phyloP scores from a whole-genome alignment of 768 basidiomycete species.

The Lepiota brunneoincarnata region DNA sequence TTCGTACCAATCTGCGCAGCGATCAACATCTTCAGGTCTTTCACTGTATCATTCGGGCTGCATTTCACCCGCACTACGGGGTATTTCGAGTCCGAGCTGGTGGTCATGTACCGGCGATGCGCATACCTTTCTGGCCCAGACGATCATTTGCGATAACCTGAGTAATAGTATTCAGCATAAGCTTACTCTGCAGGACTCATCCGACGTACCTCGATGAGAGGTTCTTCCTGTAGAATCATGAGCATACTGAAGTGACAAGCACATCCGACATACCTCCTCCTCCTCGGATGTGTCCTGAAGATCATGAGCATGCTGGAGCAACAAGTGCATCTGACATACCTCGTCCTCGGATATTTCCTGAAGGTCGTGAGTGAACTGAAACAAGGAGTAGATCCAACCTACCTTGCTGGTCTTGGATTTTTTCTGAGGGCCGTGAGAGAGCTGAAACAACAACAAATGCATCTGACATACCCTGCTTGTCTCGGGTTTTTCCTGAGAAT shows the following conservation, averaged over 20 bases:
- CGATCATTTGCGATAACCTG: constrained; percentile 96
- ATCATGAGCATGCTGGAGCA: constrained; percentile 15
- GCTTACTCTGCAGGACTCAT: neutral
- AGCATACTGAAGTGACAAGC: constrained; percentile 6
- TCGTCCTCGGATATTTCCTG: too few relatives aligned
- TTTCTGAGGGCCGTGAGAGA: too few relatives aligned
- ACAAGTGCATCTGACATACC: neutral
- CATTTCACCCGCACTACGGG: constrained; percentile 89
- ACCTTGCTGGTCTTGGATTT: too few relatives aligned
- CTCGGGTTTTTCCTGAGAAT: too few relatives aligned
- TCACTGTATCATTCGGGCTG: constrained; percentile 92
- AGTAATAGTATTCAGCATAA: constrained; percentile 4
- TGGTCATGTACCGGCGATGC: neutral
- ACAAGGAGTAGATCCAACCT: too few relatives aligned
- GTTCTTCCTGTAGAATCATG: constrained; percentile 31
- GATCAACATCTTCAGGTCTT: constrained; percentile 95
- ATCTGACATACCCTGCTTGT: too few relatives aligned
- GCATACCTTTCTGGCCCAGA: constrained; percentile 84
- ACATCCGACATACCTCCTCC: too few relatives aligned
- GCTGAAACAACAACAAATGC: too few relatives aligned
- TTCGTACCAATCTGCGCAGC: constrained; percentile 95
- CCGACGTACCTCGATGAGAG: constrained; percentile 49
- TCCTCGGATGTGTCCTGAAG: neutral
- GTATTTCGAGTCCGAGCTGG: neutral
- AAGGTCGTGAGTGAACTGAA: too few relatives aligned